Evolutionary conservation across 345 rosid species (phyloP).

Genomic region (Eucalyptus erythrocorys): DNA sequence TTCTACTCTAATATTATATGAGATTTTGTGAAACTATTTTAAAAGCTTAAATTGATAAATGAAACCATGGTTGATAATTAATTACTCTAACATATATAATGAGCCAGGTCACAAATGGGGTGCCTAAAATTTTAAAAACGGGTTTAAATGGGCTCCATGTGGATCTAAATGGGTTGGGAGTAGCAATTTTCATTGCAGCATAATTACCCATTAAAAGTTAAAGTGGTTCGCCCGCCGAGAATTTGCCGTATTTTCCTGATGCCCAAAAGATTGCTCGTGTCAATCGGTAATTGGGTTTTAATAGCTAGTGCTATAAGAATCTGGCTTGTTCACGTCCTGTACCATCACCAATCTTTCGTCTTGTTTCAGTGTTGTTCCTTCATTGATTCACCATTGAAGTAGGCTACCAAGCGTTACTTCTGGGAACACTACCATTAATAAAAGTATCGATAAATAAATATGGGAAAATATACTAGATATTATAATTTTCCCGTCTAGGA

Average conservation of each 20-base stretch:
- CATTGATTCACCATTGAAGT: background rate
- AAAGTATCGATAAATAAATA: background rate
- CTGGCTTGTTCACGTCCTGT: background rate
- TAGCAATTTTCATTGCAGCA: background rate
- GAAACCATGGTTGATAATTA: accelerated
- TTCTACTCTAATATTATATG: too few relatives aligned
- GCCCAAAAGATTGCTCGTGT: background rate
- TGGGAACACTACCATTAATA: background rate
- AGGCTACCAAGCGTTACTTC: background rate
- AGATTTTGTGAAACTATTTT: accelerated
- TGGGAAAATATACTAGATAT: background rate
- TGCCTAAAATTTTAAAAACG: background rate
- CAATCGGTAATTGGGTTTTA: background rate
- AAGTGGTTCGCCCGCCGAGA: background rate
- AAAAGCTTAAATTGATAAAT: too few relatives aligned
- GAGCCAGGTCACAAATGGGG: background rate
- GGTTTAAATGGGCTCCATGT: too few relatives aligned
- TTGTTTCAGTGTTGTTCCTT: background rate
- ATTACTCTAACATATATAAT: too few relatives aligned
- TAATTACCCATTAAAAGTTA: background rate
- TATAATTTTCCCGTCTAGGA: background rate
- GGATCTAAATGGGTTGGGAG: background rate
- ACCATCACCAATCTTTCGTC: background rate
- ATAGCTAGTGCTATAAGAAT: background rate
- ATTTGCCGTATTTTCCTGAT: background rate